Evolutionary conservation across 2,329 filamentous ascomycete genomes (phyloP), one percentile per base, ranked within the genome.

Genomic region (Ophiostoma angusticollis): DNA sequence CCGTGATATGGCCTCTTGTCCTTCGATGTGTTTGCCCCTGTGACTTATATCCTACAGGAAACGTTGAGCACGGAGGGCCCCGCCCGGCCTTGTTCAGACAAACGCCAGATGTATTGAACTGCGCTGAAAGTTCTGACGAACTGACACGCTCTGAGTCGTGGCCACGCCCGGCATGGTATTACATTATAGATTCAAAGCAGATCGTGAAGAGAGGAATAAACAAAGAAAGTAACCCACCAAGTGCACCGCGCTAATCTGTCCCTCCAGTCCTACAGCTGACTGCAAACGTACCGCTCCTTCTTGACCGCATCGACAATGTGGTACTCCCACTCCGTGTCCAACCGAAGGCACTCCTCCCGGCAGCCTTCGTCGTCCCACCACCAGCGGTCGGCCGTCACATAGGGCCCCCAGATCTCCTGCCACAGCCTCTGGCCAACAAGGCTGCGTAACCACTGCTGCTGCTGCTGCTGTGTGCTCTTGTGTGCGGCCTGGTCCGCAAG

Each of bases 301-400:
- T 72, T 76, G 21, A 74, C 61, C 1, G 67, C 72, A 40, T 72
- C 63, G 41, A 78, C 68, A 16, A 72, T 55, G 37, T 64, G 64
- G 49, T 74, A 77, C 45, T 76, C 68, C 71, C 72, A 78, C 39
- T 63, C 61, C 0, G 74, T 78, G 5, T 64, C 64, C 44, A 68
- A 51, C 39, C 64, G 55, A 13, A 64, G 50, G 43, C 74, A 78
- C 52, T 78, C 74, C 29, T 67, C 60, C 2, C 74, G 55, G 41
- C 70, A 72, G 1, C 55, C 61, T 11, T 59, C 54, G 23, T 76
- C 67, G 30, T 78, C 70, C 74, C 74, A 78, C 74, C 74, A 79
- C 72, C 72, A 77, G 31, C 52, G 58, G 6, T 63, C 54, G 0
- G 61, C 62, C 3, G 59, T 62, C 8, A 74, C 64, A 42, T 63